Percentiles rank a stretch among this genome's conserved stretches.
Evolutionary conservation across 208 protist genomes (phyloP).

Genomic region (Leishmania guyanensis): DNA sequence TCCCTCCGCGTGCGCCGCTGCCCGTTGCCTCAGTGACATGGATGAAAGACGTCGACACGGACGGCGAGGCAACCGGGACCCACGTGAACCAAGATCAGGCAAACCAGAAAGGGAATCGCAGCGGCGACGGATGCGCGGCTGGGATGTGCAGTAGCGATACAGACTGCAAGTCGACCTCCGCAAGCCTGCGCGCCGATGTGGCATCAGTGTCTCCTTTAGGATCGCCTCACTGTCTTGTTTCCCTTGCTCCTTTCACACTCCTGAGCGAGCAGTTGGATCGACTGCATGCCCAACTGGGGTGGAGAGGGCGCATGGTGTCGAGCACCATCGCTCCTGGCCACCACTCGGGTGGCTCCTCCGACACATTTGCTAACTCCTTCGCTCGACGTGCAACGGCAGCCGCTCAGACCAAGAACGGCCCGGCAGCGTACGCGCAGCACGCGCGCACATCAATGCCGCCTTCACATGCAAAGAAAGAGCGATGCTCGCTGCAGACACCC

Average conservation of each 20-base stretch:
- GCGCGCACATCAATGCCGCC: constrained; percentile 9
- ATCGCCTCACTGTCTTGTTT: background rate
- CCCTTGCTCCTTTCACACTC: background rate
- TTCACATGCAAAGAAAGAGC: constrained; percentile 8
- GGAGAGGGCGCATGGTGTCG: background rate
- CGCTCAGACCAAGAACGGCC: background rate
- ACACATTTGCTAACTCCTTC: background rate
- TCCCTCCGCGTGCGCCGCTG: constrained; percentile 23
- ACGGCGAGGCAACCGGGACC: background rate
- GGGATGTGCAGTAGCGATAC: background rate
- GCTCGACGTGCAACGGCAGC: background rate
- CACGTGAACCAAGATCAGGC: background rate
- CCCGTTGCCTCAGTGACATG: background rate
- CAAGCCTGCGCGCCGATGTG: background rate
- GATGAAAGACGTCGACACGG: background rate
- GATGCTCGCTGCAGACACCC: background rate
- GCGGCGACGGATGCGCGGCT: background rate
- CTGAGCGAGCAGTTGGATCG: background rate
- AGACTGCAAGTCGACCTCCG: background rate
- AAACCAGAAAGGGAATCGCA: background rate
- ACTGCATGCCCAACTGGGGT: background rate
- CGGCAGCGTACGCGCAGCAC: constrained; percentile 14
- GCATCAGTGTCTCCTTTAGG: background rate
- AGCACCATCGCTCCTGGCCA: background rate
- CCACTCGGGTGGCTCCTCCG: background rate